Percentiles rank a stretch among this genome's conserved stretches.
phyloP scores from a whole-genome alignment of 2,329 filamentous ascomycete genomes.

The Botrytis fabae region DNA sequence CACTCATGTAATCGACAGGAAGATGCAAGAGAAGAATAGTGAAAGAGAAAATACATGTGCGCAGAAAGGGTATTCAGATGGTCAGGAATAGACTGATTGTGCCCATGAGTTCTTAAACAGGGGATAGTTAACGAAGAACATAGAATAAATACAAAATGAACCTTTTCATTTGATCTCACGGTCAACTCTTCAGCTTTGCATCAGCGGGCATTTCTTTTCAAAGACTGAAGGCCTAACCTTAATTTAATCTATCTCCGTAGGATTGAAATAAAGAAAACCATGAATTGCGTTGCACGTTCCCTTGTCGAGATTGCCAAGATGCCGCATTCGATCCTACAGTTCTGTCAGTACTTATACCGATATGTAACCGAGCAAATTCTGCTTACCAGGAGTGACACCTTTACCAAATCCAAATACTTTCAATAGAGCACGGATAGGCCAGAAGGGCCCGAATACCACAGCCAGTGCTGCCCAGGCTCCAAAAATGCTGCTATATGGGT shows the following conservation, averaged over 20 bases:
- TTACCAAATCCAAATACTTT: constrained; percentile 19
- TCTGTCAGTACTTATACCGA: not conserved
- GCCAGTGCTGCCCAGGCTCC: constrained; percentile 4
- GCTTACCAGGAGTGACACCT: constrained; percentile 3
- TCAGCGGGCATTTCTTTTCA: not conserved
- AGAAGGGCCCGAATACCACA: constrained; percentile 2
- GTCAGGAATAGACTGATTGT: not conserved
- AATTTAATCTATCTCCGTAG: not conserved
- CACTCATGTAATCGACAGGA: not conserved
- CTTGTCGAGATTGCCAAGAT: constrained; percentile 10
- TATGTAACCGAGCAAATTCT: not conserved
- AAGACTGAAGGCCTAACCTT: not conserved
- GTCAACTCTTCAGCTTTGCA: not conserved
- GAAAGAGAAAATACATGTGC: not conserved
- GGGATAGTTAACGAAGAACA: not conserved
- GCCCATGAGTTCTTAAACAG: not conserved
- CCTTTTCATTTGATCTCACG: not conserved
- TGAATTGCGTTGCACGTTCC: constrained; percentile 14
- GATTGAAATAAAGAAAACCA: constrained; percentile 18
- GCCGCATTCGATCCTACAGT: constrained; percentile 6
- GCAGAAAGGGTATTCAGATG: not conserved
- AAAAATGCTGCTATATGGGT: constrained; percentile 2
- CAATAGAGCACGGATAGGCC: constrained; percentile 11
- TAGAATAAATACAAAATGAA: not conserved
- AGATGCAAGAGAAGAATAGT: not conserved